These are phyloP conservation scores for Scedosporium boydii DNA, from an alignment of 2,329 filamentous ascomycete species.

Conservation along the genomic window DNA sequence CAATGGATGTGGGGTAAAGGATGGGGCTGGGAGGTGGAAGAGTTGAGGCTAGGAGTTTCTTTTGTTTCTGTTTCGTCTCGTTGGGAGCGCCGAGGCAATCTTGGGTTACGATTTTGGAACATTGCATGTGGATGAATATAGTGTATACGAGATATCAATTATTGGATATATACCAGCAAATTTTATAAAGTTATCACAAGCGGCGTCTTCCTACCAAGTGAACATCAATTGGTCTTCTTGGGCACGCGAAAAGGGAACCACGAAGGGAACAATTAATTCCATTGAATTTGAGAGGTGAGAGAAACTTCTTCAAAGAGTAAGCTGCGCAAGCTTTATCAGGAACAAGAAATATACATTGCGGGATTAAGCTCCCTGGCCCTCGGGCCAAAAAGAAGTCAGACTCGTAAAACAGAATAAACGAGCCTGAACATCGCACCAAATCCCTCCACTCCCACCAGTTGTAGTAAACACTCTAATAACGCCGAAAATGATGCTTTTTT, in stretches of 20 bases:
- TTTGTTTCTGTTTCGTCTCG: too few species aligned
- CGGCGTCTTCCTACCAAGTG: too few species aligned
- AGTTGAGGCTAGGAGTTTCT: too few species aligned
- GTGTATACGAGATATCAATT: background rate
- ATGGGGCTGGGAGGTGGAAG: too few species aligned
- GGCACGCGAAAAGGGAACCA: too few species aligned
- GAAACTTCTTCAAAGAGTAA: background rate
- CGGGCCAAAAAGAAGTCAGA: background rate
- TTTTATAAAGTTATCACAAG: background rate
- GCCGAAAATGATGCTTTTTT: background rate
- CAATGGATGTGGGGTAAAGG: too few species aligned
- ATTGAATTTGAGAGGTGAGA: background rate
- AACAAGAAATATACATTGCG: background rate
- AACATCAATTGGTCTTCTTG: too few species aligned
- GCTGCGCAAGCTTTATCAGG: background rate
- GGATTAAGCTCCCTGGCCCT: background rate
- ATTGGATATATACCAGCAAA: background rate
- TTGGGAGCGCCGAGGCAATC: background rate
- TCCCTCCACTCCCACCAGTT: background rate
- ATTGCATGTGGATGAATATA: background rate
- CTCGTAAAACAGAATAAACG: background rate
- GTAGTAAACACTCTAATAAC: background rate
- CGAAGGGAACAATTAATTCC: too few species aligned
- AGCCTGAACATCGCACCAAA: background rate
- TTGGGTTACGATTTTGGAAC: background rate